Evolutionary conservation across 1,284 basidiomycete species (phyloP).

Genomic region (Melampsora americana): DNA sequence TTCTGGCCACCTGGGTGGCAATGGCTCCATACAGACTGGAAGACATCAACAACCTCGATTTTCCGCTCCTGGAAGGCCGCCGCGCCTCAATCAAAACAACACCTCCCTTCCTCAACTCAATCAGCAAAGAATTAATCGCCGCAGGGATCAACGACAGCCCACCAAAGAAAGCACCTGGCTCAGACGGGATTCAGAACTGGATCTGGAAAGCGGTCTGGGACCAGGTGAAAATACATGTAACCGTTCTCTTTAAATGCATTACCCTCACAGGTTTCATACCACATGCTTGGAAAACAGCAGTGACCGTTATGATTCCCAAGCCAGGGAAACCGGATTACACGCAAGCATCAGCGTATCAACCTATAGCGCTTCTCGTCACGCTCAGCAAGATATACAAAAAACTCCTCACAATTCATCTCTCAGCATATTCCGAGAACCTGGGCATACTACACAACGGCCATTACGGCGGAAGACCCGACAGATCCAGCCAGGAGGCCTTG

Average conservation of each 20-base stretch:
- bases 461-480: not conserved
- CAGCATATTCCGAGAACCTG: not conserved
- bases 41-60: not conserved
- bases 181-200: slow-evolving; percentile 10
- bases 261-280: not conserved
- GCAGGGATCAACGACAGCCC: not conserved
- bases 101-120: not conserved
- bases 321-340: slow-evolving; percentile 20
- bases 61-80: not conserved
- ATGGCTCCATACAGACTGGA: not conserved
- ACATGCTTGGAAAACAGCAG: slow-evolving; percentile 2
- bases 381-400: slow-evolving; percentile 18
- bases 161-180: not conserved
- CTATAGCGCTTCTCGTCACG: slow-evolving; percentile 4
- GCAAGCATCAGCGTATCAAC: not conserved
- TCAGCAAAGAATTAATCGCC: not conserved
- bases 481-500: not conserved
- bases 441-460: not conserved
- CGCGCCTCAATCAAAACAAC: not conserved
- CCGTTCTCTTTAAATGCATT: not conserved
- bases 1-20: not conserved
- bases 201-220: not conserved
- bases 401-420: not conserved
- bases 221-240: not conserved
- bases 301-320: slow-evolving; percentile 20